Evolutionary conservation across 257 asterid genomes (phyloP), one percentile per base, ranked within the genome.

Genomic region (Scutellaria baicalensis): DNA sequence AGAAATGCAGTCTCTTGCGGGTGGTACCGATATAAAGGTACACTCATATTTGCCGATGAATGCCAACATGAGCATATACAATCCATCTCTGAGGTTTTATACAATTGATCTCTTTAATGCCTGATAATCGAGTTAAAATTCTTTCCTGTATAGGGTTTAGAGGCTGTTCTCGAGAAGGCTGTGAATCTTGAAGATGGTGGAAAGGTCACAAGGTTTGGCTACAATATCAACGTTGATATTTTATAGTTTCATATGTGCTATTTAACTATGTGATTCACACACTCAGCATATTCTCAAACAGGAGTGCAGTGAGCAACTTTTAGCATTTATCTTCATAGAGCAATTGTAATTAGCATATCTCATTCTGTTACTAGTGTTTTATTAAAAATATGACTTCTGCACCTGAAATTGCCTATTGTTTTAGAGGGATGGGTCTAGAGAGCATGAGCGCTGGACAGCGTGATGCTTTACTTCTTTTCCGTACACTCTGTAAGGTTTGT

Each of bases 121-220:
- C 64, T 68, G 62, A 56, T 38, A 65, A 45, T 70, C 27, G 45
- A 45, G 58, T 51, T 20, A 69, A 60, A 71, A 68, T n/a, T 51
- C 31, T 51, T 59, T 70, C 45, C 35, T 79, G 68, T 70, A 39
- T 68, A 94, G 99, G 99, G 97, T 78, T 78, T 94, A 75, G 99
- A 94, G 90, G 99, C 99, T 79, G 98, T 85, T 79, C 90, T 94
- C 14, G 97, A 91, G 84, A 94, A 94, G 80, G 99, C 98, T 64
- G 97, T 94, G 79, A 85, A 83, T 80, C 90, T 87, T 66, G 99
- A 89, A 83, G 98, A 91, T 75, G 93, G 96, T 71, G 95, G 86
- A 72, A 92, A 94, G 77, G 88, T 81, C 74, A 76, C 92, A 40
- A 89, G 96, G 99, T 92, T 81, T 31, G 70, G 61, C 71, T 59